These are phyloP conservation scores for Erodium maritimum DNA, from an alignment of 345 rosid species.

Conservation along the genomic window DNA sequence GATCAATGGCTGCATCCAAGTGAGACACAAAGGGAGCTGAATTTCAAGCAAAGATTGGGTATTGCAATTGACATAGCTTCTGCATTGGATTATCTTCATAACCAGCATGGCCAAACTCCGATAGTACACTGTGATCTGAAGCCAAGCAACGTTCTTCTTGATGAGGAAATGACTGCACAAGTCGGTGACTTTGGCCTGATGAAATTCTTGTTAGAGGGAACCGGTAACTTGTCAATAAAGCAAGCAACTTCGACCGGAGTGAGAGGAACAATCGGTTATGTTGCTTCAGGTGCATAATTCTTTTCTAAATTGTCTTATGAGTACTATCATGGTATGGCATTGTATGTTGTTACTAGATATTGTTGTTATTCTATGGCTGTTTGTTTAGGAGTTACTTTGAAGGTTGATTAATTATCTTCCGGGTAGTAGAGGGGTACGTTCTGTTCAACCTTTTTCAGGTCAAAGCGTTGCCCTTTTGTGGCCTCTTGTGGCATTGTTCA, in stretches of 20 bases:
- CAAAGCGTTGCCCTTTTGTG: too few relatives aligned
- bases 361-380: too few relatives aligned
- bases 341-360: too few relatives aligned
- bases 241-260: slow-evolving; percentile 20
- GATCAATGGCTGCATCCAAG: too few relatives aligned
- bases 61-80: slow-evolving; percentile 8
- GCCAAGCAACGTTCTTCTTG: slow-evolving; percentile 15
- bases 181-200: slow-evolving; percentile 16
- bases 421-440: too few relatives aligned
- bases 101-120: slow-evolving; percentile 5
- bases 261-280: slow-evolving; percentile 35
- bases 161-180: slow-evolving; percentile 7
- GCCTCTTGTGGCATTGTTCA: too few relatives aligned
- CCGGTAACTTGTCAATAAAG: background rate
- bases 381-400: too few relatives aligned
- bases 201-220: slow-evolving; percentile 5
- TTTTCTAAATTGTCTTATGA: background rate
- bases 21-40: too few relatives aligned
- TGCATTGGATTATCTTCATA: slow-evolving; percentile 17
- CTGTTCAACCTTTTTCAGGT: too few relatives aligned
- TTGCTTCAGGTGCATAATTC: slow-evolving; percentile 23
- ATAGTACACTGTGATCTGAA: slow-evolving; percentile 15
- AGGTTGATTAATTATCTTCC: too few relatives aligned
- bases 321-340: background rate
- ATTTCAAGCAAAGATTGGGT: too few relatives aligned